phyloP scores from a whole-genome alignment of 2,329 filamentous ascomycete species.

The Chrysoporthe austroafricana region DNA sequence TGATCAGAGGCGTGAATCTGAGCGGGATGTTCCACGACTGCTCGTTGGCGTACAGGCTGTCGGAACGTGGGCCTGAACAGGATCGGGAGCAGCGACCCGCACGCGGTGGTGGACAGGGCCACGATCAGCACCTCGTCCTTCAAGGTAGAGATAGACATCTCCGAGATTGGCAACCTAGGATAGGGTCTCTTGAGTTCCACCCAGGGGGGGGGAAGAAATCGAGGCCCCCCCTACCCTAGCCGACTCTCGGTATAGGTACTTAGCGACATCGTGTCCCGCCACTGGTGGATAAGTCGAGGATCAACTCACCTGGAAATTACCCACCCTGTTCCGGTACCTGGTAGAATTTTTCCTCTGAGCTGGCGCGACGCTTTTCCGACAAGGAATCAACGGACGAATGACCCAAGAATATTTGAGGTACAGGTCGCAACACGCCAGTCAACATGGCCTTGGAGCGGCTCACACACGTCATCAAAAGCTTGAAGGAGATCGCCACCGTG shows the following conservation, averaged over 20 bases:
- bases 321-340: slow-evolving; percentile 28
- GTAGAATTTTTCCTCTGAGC: slow-evolving; percentile 29
- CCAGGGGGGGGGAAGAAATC: slow-evolving; percentile 4
- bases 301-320: slow-evolving; percentile 25
- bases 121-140: no score
- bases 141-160: no score
- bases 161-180: no score
- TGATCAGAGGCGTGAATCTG: no score
- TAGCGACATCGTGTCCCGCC: slow-evolving; percentile 18
- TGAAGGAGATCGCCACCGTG: no score
- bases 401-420: slow-evolving; percentile 31
- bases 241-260: slow-evolving; percentile 22
- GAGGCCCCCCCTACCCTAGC: slow-evolving; percentile 7
- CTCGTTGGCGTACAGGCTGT: no score
- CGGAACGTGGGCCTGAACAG: no score
- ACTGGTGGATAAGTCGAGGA: slow-evolving; percentile 25
- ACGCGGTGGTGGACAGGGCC: no score
- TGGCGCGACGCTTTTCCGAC: slow-evolving; percentile 24
- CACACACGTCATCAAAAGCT: no score
- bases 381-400: slow-evolving; percentile 26
- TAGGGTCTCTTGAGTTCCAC: slow-evolving; percentile 12
- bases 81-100: no score
- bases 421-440: not conserved
- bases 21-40: no score
- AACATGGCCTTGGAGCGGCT: no score